phyloP scores from a whole-genome alignment of 805 yeast species.

The Saccharomycopsis fodiens region DNA sequence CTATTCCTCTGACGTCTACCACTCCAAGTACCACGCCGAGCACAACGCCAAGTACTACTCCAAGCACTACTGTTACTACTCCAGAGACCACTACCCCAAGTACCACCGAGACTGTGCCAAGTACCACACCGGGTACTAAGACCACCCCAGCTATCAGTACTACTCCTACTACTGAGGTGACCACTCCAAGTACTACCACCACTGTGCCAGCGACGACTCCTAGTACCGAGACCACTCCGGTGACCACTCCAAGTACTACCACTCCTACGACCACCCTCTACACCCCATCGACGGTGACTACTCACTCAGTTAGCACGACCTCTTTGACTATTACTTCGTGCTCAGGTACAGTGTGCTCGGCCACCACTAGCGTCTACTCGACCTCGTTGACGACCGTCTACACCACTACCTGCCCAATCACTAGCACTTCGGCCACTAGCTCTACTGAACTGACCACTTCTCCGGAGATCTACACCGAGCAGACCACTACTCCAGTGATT shows the following conservation, averaged over 20 bases:
- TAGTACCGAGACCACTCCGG: constrained; percentile 1
- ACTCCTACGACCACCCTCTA: constrained; percentile 5
- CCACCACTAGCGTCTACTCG: neutral
- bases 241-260: neutral
- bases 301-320: neutral
- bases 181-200: constrained; percentile 1
- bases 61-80: constrained; percentile 7
- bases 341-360: constrained; percentile 6
- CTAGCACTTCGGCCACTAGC: constrained; percentile 2
- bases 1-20: neutral
- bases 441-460: neutral
- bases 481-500: neutral
- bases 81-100: constrained; percentile 9
- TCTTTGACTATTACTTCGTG: constrained; percentile 21
- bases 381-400: neutral
- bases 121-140: constrained; percentile 4
- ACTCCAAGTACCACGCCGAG: constrained; percentile 7
- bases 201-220: neutral
- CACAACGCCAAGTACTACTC: neutral
- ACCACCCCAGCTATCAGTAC: constrained; percentile 1
- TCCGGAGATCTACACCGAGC: no score
- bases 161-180: neutral
- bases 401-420: neutral
- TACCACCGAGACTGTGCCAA: constrained; percentile 1
- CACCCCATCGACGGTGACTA: neutral